Percentiles rank a stretch among this genome's conserved stretches.
These are phyloP conservation scores for Amylostereum chailletii DNA, from an alignment of 1,284 basidiomycete genomes.

Conservation along the genomic window DNA sequence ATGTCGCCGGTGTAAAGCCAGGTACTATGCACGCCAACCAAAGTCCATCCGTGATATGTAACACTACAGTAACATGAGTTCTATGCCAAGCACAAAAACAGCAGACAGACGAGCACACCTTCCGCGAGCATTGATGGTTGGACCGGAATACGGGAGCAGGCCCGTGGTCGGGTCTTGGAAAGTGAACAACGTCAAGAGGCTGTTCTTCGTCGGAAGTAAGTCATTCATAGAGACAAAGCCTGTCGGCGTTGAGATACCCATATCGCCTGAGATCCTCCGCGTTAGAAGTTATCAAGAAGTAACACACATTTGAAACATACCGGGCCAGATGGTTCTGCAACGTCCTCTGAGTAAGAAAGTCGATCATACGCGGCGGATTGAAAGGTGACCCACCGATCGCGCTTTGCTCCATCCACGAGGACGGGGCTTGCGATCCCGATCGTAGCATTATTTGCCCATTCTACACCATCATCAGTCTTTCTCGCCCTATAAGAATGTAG, in stretches of 20 bases:
- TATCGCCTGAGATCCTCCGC: constrained; percentile 31
- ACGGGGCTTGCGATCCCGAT: constrained; percentile 51
- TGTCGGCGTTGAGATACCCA: constrained; percentile 55
- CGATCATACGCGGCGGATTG: constrained; percentile 17
- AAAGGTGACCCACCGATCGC: constrained; percentile 35
- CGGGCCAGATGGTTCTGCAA: constrained; percentile 48
- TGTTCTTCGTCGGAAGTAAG: constrained; percentile 35
- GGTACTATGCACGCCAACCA: constrained; percentile 38
- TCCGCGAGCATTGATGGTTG: constrained; percentile 42
- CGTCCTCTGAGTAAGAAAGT: too few relatives aligned
- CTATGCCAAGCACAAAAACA: background rate
- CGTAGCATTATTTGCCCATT: constrained; percentile 50
- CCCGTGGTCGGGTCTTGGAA: constrained; percentile 40
- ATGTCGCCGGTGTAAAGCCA: constrained; percentile 38
- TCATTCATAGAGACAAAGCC: constrained; percentile 55
- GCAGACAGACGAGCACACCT: background rate
- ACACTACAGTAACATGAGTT: constrained; percentile 18
- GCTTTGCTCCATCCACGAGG: constrained; percentile 56
- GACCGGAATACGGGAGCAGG: constrained; percentile 50
- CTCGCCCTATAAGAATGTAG: background rate
- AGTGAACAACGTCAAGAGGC: background rate
- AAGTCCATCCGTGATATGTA: constrained; percentile 36
- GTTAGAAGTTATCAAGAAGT: too few relatives aligned
- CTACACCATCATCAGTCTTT: constrained; percentile 18
- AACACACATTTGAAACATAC: constrained; percentile 9